Conservation (phyloP, 495 filamentous ascomycete genomes). For the Daldinia decipiens region DNA sequence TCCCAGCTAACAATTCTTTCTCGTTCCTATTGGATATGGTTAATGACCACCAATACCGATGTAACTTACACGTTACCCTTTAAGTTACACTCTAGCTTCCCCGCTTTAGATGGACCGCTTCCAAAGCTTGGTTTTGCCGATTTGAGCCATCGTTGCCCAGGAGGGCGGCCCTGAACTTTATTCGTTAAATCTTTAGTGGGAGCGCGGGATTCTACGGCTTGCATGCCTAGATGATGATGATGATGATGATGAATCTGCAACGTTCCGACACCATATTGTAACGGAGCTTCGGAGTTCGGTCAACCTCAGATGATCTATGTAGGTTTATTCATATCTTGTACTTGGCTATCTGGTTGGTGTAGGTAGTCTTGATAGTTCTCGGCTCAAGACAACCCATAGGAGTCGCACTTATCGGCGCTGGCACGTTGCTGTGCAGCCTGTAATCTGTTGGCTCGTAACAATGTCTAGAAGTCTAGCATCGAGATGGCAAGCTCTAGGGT, state of each 20-base stretch:
- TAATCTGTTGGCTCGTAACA: constrained; percentile 8
- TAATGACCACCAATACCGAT: constrained; percentile 29
- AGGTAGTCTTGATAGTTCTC: constrained; percentile 18
- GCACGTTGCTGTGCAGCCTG: constrained; percentile 8
- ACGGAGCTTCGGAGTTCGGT: constrained; percentile 37
- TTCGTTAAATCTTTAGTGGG: constrained; percentile 12
- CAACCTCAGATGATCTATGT: constrained; percentile 24
- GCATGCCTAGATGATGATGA: not conserved
- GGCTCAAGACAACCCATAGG: constrained; percentile 19
- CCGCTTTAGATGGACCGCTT: constrained; percentile 42
- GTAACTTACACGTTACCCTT: constrained; percentile 40
- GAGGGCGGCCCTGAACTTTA: constrained; percentile 29
- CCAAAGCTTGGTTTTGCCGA: constrained; percentile 45
- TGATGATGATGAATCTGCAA: constrained; percentile 14
- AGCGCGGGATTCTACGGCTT: constrained; percentile 38
- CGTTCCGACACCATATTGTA: constrained; percentile 18
- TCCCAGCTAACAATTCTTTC: constrained; percentile 35
- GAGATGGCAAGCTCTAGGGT: constrained; percentile 16
- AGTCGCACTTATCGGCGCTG: constrained; percentile 6
- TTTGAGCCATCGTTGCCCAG: constrained; percentile 40
- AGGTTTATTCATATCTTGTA: constrained; percentile 26
- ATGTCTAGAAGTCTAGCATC: constrained; percentile 13
- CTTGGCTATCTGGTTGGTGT: constrained; percentile 26
- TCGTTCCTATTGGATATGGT: constrained; percentile 33
- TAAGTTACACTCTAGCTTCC: constrained; percentile 42